A percentile compares a stretch with the other conserved stretches of the same genome.
These are phyloP conservation scores for Talaromyces sp. DNA, from an alignment of 2,329 filamentous ascomycete genomes.

Conservation along the genomic window DNA sequence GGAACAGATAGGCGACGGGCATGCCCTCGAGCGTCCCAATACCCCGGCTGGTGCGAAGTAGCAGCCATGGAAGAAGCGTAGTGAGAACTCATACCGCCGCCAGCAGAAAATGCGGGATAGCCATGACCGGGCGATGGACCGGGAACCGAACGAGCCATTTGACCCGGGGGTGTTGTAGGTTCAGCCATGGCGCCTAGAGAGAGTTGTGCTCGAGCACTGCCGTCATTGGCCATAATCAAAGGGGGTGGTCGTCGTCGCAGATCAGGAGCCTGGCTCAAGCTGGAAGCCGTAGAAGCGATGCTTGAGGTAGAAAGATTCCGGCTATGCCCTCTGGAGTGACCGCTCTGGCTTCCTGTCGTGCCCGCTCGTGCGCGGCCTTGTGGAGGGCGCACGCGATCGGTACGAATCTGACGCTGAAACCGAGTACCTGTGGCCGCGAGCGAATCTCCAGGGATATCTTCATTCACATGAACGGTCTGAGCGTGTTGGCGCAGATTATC, in stretches of 20 bases:
- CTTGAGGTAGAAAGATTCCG: slow-evolving; percentile 84
- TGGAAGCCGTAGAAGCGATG: slow-evolving; percentile 71
- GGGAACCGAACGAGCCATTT: slow-evolving; percentile 59
- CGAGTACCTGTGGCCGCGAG: slow-evolving; percentile 87
- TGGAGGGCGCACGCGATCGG: slow-evolving; percentile 70
- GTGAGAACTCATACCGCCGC: slow-evolving; percentile 66
- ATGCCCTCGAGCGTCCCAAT: slow-evolving; percentile 67
- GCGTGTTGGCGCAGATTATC: slow-evolving; percentile 96
- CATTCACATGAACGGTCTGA: slow-evolving; percentile 95
- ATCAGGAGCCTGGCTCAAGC: slow-evolving; percentile 61
- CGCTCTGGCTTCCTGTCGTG: slow-evolving; percentile 69
- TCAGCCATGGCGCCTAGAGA: slow-evolving; percentile 63
- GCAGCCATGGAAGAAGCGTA: slow-evolving; percentile 73
- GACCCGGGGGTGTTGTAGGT: slow-evolving; percentile 60
- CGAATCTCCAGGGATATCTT: slow-evolving; percentile 91
- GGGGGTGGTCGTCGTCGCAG: slow-evolving; percentile 72
- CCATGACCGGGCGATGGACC: slow-evolving; percentile 67
- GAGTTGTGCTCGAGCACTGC: slow-evolving; percentile 56
- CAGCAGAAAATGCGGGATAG: slow-evolving; percentile 75
- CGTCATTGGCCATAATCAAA: slow-evolving; percentile 75
- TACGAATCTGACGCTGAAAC: slow-evolving; percentile 88
- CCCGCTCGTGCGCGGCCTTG: slow-evolving; percentile 71
- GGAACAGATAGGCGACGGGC: slow-evolving; percentile 79
- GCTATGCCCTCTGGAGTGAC: slow-evolving; percentile 73
- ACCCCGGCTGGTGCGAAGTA: slow-evolving; percentile 62